Conservation (phyloP, 345 rosid species). For the Bruguiera parviflora region DNA sequence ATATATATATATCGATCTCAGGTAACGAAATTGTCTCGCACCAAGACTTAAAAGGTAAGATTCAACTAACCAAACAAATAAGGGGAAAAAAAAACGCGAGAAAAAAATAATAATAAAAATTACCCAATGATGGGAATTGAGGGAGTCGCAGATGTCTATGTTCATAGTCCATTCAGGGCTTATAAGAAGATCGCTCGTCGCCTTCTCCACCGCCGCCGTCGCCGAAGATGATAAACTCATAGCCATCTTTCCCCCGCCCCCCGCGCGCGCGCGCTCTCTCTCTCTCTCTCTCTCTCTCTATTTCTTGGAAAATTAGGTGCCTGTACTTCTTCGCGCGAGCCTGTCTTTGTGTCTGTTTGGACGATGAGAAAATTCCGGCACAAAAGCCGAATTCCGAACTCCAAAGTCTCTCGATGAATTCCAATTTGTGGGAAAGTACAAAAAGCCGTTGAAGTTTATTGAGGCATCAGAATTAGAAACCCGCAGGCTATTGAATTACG, state of each 20-base stretch:
- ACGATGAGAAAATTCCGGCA: no score
- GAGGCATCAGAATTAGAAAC: no score
- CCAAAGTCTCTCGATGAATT: no score
- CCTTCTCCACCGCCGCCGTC: conserved; percentile 83
- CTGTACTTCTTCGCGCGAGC: not conserved
- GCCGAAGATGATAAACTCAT: conserved; percentile 34
- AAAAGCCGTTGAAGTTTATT: no score
- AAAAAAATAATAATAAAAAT: not conserved
- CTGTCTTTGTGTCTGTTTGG: not conserved
- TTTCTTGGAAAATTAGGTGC: not conserved
- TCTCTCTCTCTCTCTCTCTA: not conserved
- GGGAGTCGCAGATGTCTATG: conserved; percentile 84
- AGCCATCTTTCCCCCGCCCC: not conserved
- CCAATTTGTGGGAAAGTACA: no score
- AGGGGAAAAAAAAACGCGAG: not conserved
- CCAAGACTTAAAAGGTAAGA: not conserved
- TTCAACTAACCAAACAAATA: conserved; percentile 8
- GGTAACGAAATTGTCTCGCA: not conserved
- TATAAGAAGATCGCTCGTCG: conserved; percentile 79
- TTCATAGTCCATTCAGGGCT: conserved; percentile 95
- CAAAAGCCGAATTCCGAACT: no score
- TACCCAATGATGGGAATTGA: conserved; percentile 83
- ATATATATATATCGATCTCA: no score
- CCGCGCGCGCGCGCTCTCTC: not conserved
- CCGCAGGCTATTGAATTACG: no score